Evolutionary conservation across 2,329 filamentous ascomycete genomes (phyloP), one percentile per base, ranked within the genome.

Genomic region (Colletotrichum higginsianum): DNA sequence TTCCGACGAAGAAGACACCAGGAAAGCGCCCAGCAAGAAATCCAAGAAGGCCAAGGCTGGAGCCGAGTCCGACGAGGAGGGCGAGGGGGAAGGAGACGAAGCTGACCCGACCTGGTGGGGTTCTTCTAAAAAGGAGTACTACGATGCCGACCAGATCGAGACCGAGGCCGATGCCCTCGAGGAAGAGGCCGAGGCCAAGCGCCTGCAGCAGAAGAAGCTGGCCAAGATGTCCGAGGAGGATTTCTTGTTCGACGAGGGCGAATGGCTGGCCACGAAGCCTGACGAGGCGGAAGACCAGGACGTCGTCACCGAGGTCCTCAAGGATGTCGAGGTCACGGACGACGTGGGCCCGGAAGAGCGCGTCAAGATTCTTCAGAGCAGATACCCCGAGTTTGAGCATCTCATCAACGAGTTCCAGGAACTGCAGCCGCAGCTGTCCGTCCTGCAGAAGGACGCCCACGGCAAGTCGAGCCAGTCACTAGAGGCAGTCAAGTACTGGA

Each of bases 351-450:
- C 89, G 4, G 91, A 93, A 52, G 95, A 98, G 79, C 89, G 91
- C 75, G 84, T 93, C 74, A 92, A 91, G 78, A 88, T 98, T 18
- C 83, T 99, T 61, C 91, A 92, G 76, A 89, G 90, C 57, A 88
- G 94, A 80, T 98, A 99, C 80, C 96, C 97, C 3, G 96, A 99
- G 79, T 96, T 98, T 75, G 93, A 97, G 73, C 92, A 92, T 67
- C 86, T 99, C 47, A 92, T 93, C 58, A 91, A 93, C 75, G 96
- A 98, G 77, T 93, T 96, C 71, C 80, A 92, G 65, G 84, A 88
- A n/a, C 84, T 98, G 57, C 92, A 95, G 77, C 89, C 91, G 26
- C 84, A 89, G 16, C 82, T 96, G 11, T 84, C 85, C 13, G 83
- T 86, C 11, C 84, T 92, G 56, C 89, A 90, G 60, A 84, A 88